phyloP scores from a whole-genome alignment of 2,329 filamentous ascomycete species.

The Elsinoe australis region DNA sequence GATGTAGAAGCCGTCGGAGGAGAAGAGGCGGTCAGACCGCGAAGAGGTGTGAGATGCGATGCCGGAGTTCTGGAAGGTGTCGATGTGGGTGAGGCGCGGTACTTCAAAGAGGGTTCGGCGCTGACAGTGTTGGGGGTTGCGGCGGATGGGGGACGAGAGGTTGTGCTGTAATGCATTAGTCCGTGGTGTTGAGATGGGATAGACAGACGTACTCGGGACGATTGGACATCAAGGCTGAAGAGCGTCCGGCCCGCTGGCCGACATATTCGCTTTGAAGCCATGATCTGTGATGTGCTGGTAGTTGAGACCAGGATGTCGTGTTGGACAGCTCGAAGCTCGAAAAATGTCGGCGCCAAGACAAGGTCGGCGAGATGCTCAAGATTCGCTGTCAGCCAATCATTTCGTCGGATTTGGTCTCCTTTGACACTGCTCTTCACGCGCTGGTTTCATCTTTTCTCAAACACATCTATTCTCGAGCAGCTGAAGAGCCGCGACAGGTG shows the following conservation, averaged over 20 bases:
- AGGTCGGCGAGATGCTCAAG: conserved; percentile 7
- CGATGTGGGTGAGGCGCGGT: conserved; percentile 16
- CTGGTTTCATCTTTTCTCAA: conserved; percentile 16
- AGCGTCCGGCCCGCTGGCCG: conserved; percentile 15
- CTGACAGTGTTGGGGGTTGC: not conserved
- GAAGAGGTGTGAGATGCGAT: conserved; percentile 1
- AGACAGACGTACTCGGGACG: not conserved
- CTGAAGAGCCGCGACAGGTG: not conserved
- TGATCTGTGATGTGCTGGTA: not conserved
- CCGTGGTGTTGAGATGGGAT: not conserved
- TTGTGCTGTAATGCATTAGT: not conserved
- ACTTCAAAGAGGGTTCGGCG: conserved; percentile 17
- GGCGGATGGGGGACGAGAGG: not conserved
- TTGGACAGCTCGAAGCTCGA: conserved; percentile 5
- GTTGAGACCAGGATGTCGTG: too few relatives aligned
- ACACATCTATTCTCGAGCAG: not conserved
- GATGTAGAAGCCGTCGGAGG: conserved; percentile 59
- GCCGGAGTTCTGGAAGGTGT: conserved; percentile 14
- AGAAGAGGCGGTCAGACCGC: conserved; percentile 53
- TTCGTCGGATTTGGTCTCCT: not conserved
- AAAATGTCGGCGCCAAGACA: conserved; percentile 17
- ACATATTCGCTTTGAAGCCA: conserved; percentile 13
- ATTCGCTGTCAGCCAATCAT: conserved; percentile 17
- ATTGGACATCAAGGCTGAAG: conserved; percentile 12
- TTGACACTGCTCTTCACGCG: conserved; percentile 16